phyloP scores from a whole-genome alignment of 2,329 filamentous ascomycete genomes.

The Colletotrichum sojae region DNA sequence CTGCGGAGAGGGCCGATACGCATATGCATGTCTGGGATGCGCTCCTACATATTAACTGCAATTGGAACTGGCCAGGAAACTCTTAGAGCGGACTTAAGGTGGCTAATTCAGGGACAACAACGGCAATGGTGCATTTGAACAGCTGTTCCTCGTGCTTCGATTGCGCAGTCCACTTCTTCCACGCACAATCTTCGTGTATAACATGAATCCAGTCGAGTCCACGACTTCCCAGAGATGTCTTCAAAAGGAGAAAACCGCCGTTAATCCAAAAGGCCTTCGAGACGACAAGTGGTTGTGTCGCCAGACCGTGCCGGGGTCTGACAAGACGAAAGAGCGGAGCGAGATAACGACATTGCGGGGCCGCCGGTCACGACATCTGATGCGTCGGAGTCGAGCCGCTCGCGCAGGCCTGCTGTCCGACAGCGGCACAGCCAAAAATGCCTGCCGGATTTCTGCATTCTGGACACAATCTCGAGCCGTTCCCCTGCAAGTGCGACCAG shows the following conservation, averaged over 20 bases:
- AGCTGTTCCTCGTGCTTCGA: too few species aligned
- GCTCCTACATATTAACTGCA: neutral
- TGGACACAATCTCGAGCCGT: neutral
- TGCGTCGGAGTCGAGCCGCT: constrained; percentile 4
- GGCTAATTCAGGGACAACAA: too few species aligned
- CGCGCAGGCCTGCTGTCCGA: constrained; percentile 4
- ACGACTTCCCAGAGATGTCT: neutral
- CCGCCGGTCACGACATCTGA: constrained; percentile 24
- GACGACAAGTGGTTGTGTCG: neutral
- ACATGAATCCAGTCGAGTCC: too few species aligned
- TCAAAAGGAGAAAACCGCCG: neutral
- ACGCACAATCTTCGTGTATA: too few species aligned
- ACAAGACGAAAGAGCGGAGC: constrained; percentile 32
- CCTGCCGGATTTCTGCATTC: neutral
- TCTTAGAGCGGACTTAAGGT: too few species aligned
- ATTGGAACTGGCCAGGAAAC: too few species aligned
- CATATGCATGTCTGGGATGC: neutral
- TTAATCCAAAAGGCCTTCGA: neutral
- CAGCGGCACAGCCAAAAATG: neutral
- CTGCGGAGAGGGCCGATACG: neutral
- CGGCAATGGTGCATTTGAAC: too few species aligned
- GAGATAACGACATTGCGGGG: constrained; percentile 36
- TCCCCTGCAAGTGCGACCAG: neutral
- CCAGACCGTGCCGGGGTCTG: constrained; percentile 12
- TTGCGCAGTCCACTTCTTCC: too few species aligned